Evolutionary conservation across 2,329 filamentous ascomycete genomes (phyloP), one percentile per base, ranked within the genome.

Genomic region (Conoideocrella luteorostrata): DNA sequence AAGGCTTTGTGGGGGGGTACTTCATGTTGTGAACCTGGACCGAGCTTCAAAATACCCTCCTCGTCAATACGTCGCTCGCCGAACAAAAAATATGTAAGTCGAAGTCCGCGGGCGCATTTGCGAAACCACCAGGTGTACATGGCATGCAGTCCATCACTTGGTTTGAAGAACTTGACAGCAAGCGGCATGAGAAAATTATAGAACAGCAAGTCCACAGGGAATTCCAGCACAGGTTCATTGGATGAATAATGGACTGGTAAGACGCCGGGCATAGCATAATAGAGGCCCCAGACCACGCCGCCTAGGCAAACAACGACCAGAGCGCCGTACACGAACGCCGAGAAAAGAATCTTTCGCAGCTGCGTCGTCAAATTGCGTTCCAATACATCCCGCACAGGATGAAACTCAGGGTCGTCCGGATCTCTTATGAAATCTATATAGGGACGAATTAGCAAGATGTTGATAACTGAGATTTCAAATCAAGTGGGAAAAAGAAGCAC

Each of bases 111-210:
- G 11, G 90, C 93, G 59, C 90, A 95, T 54, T 78, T 81, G 52
- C 85, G 83, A 68, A 98, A 95, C 88, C 93, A 98, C 91, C 91
- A 97, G 7, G 82, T 83, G 61, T 95, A 98, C 72, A 96, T 84
- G 43, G 76, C 71, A 53, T 95, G 86, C 3, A 98, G 70, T 1
- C 80, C 84, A 57, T 95, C 86, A 41, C 87, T 88, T 2, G 91
- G 90, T 59, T 86, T 87, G 64, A 95, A 84, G 54, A 88, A 82
- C 54, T 80, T 84, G 53, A 97, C 80, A 11, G 90, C 82, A 39
- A 95, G 68, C 0, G 93, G 93, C 72, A 96, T 93, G 37, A 96
- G 70, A 61, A 96, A 95, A 64, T 97, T 97, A 74, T 96, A 98
- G 61, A 97, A 93, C 13, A 98, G 71, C 2, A 98, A 72, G 58